Evolutionary conservation across 805 yeast species (phyloP).

Genomic region (Pichia kluyveri): DNA sequence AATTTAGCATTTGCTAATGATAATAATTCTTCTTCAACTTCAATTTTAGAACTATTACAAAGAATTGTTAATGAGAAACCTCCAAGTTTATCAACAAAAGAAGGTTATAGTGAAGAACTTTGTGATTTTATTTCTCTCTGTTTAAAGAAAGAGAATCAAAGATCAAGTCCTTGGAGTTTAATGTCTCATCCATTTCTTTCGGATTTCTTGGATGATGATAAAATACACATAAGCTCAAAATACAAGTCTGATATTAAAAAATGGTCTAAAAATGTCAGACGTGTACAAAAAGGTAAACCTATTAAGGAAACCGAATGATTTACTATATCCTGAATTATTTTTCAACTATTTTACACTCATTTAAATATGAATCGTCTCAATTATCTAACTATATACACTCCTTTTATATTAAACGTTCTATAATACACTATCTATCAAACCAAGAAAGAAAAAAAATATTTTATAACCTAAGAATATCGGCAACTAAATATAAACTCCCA

Average conservation of each 20-base stretch:
- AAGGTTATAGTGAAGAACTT: conserved; percentile 41
- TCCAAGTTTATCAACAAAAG: conserved; percentile 47
- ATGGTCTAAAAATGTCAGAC: conserved; percentile 30
- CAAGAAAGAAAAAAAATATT: not conserved
- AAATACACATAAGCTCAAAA: conserved; percentile 16
- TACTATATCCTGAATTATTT: not conserved
- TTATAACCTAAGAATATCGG: conserved; percentile 38
- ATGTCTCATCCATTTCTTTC: conserved; percentile 30
- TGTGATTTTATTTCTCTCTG: conserved; percentile 68
- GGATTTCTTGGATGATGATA: conserved; percentile 26
- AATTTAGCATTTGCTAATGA: conserved; percentile 62
- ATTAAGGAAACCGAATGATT: conserved; percentile 1
- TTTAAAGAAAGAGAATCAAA: conserved; percentile 58
- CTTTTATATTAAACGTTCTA: not conserved
- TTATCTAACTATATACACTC: too few relatives aligned
- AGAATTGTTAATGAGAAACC: conserved; percentile 90
- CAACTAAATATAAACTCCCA: conserved; percentile 64
- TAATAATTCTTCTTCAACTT: conserved; percentile 33
- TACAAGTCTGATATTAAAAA: conserved; percentile 23
- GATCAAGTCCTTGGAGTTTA: conserved; percentile 71
- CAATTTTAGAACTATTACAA: conserved; percentile 84
- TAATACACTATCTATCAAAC: not conserved
- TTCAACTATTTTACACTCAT: too few relatives aligned
- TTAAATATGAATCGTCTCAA: too few relatives aligned
- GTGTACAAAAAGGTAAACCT: conserved; percentile 29